Base-by-base conservation (phyloP, 164 flowering plant genomes). In the Euptelea pleiosperma region DNA sequence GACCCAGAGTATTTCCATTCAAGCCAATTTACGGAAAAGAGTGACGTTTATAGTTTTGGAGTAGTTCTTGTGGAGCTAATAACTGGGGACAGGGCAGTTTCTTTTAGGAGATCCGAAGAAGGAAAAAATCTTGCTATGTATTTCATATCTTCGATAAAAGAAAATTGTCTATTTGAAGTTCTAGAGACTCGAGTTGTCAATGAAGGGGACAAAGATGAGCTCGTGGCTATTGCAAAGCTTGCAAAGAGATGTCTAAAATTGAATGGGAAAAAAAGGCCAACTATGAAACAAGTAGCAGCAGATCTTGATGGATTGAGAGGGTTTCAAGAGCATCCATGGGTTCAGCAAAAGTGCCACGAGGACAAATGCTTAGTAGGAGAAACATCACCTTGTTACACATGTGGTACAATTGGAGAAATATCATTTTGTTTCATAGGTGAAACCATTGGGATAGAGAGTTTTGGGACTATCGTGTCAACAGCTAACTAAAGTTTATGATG, bases 41-140 rank as follows among this genome's bases (percentile, higher is more conserved):
- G 43, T 40, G 43, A 40, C n/a, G 43, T 40, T 40, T 40, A 40
- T 40, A 40, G 43, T 6, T 40, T 40, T 40, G 43, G 43, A 40
- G 43, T 40, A 40, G 43, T 40, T n/a, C 43, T 40, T 14, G 43
- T 40, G 18, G 43, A 40, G 43, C 43, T 40, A 16, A 14, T 40
- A n/a, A 40, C 43, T 0, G 43, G 43, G 4, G 21, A 40, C 14
- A 40, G 6, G 4, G 43, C 43, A 40, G 5, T 40, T 40, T 40
- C 18, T 40, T 7, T n/a, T 1, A n/a, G 5, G 0, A 40, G 43
- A 40, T n/a, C 19, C 43, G 43, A 40, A 40, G 43, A 40, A 40
- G 43, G n/a, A 19, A 40, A 40, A 14, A n/a, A 19, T 40, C 21
- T 40, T 14, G 43, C 43, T 10, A 0, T 40, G 21, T 8, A 40